Conservation (phyloP, 495 filamentous ascomycete species). For the Letharia lupina region DNA sequence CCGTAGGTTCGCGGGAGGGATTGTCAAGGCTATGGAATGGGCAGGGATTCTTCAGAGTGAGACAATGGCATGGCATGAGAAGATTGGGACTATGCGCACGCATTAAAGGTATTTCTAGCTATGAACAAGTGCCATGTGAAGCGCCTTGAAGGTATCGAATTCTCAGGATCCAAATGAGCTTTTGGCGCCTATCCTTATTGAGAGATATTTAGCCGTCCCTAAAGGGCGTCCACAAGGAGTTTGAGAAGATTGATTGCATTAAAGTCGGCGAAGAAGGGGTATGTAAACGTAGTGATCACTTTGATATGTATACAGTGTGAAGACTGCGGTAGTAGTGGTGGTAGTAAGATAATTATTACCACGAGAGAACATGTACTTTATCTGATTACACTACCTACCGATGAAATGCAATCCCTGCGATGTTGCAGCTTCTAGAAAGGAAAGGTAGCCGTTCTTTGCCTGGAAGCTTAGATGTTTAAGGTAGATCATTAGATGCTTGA, state of each 20-base stretch:
- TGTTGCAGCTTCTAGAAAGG: neutral
- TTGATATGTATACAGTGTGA: too few species aligned
- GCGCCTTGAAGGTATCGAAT: neutral
- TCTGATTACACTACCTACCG: too few species aligned
- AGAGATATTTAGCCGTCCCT: neutral
- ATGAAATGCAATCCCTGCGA: neutral
- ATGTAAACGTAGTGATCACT: too few species aligned
- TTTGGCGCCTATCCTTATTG: neutral
- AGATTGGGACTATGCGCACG: neutral
- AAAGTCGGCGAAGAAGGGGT: too few species aligned
- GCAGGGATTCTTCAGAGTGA: neutral
- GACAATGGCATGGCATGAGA: neutral
- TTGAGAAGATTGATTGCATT: neutral
- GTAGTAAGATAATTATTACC: too few species aligned
- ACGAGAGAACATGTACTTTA: too few species aligned
- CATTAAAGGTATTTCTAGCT: neutral
- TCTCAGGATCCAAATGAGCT: neutral
- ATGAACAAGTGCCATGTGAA: neutral
- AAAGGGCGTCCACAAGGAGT: neutral
- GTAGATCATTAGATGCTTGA: too few species aligned
- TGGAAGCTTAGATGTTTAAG: too few species aligned
- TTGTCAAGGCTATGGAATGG: neutral
- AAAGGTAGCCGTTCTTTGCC: neutral
- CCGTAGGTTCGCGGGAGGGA: neutral
- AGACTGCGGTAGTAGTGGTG: too few species aligned